A percentile compares a stretch with the other conserved stretches of the same genome.
Conservation (phyloP, 2,329 filamentous ascomycete species). For the Penicillium frequentans region DNA sequence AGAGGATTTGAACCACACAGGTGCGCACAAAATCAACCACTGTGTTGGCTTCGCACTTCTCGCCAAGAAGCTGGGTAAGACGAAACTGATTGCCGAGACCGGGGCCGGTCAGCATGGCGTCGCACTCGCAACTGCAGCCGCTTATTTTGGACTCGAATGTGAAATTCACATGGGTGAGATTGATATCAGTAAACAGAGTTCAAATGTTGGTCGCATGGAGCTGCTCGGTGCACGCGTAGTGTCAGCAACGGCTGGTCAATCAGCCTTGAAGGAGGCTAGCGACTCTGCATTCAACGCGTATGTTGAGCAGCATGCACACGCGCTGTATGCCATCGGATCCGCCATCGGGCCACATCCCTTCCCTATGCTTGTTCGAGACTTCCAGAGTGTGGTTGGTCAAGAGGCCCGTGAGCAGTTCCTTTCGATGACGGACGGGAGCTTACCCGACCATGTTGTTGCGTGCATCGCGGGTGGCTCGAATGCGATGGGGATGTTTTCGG, state of each 20-base stretch:
- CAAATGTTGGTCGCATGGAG: conserved; percentile 1
- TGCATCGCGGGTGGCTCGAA: conserved; percentile 11
- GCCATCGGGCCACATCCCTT: conserved; percentile 82
- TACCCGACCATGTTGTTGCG: conserved; percentile 1
- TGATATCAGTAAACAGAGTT: background rate
- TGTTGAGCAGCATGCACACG: background rate
- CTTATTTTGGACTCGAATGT: conserved; percentile 4
- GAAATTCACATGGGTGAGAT: conserved; percentile 1
- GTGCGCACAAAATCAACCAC: conserved; percentile 97
- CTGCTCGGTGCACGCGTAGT: conserved; percentile 1
- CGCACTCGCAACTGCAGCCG: background rate
- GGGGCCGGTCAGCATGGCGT: conserved; percentile 4
- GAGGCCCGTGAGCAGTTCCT: background rate
- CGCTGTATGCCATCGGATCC: conserved; percentile 77
- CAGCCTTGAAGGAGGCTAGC: background rate
- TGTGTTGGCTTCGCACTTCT: conserved; percentile 84
- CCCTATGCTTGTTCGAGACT: conserved; percentile 6
- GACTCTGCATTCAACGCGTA: background rate
- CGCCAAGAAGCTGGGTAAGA: conserved; percentile 68
- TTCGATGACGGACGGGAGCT: background rate
- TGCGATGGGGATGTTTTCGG: conserved; percentile 8
- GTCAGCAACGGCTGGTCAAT: background rate
- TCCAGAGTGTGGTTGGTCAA: conserved; percentile 5
- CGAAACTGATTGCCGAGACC: conserved; percentile 2
- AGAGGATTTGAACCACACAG: conserved; percentile 92